Conservation (phyloP, 257 asterid genomes). For the Gentiana macrophylla region DNA sequence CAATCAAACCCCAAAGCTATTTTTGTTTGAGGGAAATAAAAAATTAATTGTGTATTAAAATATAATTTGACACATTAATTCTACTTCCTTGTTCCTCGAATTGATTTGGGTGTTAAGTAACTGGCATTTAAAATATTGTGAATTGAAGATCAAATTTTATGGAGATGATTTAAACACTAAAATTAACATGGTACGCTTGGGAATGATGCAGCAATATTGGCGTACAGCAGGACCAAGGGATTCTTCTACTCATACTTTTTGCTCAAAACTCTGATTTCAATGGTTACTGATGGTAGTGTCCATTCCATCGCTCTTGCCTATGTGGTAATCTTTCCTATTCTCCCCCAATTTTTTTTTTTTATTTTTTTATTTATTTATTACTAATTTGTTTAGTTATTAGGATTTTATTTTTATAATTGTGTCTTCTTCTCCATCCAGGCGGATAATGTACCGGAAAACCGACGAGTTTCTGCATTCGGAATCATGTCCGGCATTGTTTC, state of each 20-base stretch:
- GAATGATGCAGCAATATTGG: conserved; percentile 46
- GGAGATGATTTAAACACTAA: too few species aligned
- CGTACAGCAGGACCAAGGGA: conserved; percentile 50
- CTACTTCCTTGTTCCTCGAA: too few species aligned
- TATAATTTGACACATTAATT: too few species aligned
- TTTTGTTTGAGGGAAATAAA: too few species aligned
- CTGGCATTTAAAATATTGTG: too few species aligned
- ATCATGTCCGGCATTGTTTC: conserved; percentile 72
- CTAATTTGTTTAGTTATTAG: too few species aligned
- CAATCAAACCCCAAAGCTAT: too few species aligned
- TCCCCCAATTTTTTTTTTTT: neutral
- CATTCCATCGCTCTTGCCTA: conserved; percentile 82
- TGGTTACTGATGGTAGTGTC: conserved; percentile 74
- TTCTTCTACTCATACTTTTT: conserved; percentile 61
- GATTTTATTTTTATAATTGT: neutral
- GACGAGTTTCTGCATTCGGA: conserved; percentile 65
- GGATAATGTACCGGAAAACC: conserved; percentile 65
- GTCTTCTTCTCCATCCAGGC: conserved; percentile 37
- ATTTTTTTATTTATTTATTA: too few species aligned
- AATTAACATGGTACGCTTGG: too few species aligned
- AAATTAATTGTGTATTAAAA: too few species aligned
- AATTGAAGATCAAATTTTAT: too few species aligned
- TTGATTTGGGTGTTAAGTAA: too few species aligned
- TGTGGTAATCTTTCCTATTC: conserved; percentile 33
- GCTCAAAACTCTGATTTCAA: conserved; percentile 51